These are phyloP conservation scores for Filosporella fistucella DNA, from an alignment of 495 filamentous ascomycete species.

Conservation along the genomic window DNA sequence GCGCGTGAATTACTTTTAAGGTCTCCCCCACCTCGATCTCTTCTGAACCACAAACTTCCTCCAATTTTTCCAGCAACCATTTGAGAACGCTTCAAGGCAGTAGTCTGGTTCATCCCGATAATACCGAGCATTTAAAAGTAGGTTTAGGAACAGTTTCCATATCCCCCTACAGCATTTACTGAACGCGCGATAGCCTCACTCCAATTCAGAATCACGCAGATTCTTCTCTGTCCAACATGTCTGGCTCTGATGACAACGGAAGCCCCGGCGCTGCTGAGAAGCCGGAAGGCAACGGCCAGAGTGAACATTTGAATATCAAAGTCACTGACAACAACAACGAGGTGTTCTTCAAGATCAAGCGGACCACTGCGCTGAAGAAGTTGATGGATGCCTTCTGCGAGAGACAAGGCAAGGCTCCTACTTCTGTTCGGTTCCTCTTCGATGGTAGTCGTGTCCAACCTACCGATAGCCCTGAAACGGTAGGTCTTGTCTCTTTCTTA, in stretches of 20 bases:
- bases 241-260: slow-evolving; percentile 46
- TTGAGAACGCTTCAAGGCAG: no score
- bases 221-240: slow-evolving; percentile 21
- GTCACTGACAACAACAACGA: slow-evolving; percentile 99
- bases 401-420: slow-evolving; percentile 79
- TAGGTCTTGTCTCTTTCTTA: slow-evolving; percentile 41
- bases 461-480: slow-evolving; percentile 85
- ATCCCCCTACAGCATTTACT: no score
- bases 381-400: slow-evolving; percentile 99
- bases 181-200: slow-evolving; percentile 25
- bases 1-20: no score
- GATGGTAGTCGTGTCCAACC: slow-evolving; percentile 88
- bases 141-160: no score
- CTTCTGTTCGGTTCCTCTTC: slow-evolving; percentile 91
- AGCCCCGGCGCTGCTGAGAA: slow-evolving; percentile 52
- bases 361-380: slow-evolving; percentile 92
- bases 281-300: slow-evolving; percentile 34
- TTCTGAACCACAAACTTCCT: no score
- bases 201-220: not conserved
- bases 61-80: no score
- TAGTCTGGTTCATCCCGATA: no score
- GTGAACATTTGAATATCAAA: slow-evolving; percentile 98
- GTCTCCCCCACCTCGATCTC: no score
- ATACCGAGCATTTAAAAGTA: no score
- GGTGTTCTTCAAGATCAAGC: slow-evolving; percentile 99